These are phyloP conservation scores for Nannizziopsis arthrosporioides DNA, from an alignment of 2,329 filamentous ascomycete genomes.

Conservation along the genomic window DNA sequence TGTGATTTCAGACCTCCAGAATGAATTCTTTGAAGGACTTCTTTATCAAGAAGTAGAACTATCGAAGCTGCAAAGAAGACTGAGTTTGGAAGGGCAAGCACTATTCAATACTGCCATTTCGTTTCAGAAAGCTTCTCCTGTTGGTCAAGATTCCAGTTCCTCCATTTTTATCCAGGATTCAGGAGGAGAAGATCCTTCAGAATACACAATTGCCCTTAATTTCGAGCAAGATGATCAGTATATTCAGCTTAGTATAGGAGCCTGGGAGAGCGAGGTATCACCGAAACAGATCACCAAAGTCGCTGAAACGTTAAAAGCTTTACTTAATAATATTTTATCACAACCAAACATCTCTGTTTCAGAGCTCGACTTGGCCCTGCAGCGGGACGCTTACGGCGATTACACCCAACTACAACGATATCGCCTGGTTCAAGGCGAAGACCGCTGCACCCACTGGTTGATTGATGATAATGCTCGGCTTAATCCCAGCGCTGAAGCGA, in stretches of 20 bases:
- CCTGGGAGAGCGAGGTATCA: constrained; percentile 12
- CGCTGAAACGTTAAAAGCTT: constrained; percentile 23
- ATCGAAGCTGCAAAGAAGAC: no score
- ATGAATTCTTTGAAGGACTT: constrained; percentile 39
- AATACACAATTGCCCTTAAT: constrained; percentile 10
- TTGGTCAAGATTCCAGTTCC: constrained; percentile 19
- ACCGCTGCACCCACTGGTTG: neutral
- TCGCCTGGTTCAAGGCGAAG: neutral
- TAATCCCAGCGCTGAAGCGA: neutral
- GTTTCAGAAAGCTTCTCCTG: constrained; percentile 26
- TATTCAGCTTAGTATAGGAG: constrained; percentile 7
- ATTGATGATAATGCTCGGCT: neutral
- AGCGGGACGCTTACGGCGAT: no score
- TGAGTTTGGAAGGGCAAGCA: constrained; percentile 24
- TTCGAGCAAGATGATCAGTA: neutral
- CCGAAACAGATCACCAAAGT: constrained; percentile 29
- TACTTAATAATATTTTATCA: constrained; percentile 24
- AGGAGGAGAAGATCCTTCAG: constrained; percentile 6
- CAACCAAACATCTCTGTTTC: constrained; percentile 24
- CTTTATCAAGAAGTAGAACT: no score
- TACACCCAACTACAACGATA: neutral
- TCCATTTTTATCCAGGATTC: constrained; percentile 8
- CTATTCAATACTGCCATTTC: constrained; percentile 35
- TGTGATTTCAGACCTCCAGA: constrained; percentile 35
- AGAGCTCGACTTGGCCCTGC: no score